These are phyloP conservation scores for Daldinia loculata DNA, from an alignment of 495 filamentous ascomycete genomes.

Conservation along the genomic window DNA sequence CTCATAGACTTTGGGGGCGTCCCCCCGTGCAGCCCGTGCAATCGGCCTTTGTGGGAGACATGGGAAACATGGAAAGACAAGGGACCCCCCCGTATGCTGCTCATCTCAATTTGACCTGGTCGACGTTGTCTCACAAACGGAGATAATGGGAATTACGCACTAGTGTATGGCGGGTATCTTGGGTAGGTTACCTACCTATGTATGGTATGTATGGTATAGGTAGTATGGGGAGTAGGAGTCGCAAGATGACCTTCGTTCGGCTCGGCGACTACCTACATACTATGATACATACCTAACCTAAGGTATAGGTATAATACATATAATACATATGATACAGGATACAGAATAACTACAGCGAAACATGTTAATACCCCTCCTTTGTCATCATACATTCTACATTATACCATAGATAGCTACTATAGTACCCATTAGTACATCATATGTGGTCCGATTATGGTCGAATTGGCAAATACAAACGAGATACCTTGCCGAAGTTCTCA, in stretches of 20 bases:
- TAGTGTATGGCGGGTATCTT: slow-evolving; percentile 8
- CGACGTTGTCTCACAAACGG: slow-evolving; percentile 47
- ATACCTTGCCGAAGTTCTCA: slow-evolving; percentile 28
- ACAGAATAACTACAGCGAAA: not conserved
- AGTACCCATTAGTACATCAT: not conserved
- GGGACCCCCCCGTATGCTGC: slow-evolving; percentile 41
- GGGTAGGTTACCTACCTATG: not conserved
- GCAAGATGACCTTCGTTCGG: slow-evolving; percentile 44
- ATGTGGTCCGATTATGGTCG: slow-evolving; percentile 42
- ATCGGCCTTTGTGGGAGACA: slow-evolving; percentile 34
- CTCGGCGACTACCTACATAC: slow-evolving; percentile 32
- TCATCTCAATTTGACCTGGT: slow-evolving; percentile 51
- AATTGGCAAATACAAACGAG: slow-evolving; percentile 37
- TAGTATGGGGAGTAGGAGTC: too few relatives aligned
- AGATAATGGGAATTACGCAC: slow-evolving; percentile 47
- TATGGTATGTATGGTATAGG: slow-evolving; percentile 2
- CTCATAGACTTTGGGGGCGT: slow-evolving; percentile 36
- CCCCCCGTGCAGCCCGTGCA: slow-evolving; percentile 24
- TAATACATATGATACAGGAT: not conserved
- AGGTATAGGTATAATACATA: not conserved
- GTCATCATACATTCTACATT: slow-evolving; percentile 22
- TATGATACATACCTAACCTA: too few relatives aligned
- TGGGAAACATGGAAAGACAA: slow-evolving; percentile 39
- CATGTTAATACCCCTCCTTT: slow-evolving; percentile 33
- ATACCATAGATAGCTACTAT: not conserved